A percentile compares a stretch with the other conserved stretches of the same genome.
Evolutionary conservation across 2,329 filamentous ascomycete genomes (phyloP).

Genomic region (Colletotrichum gloeosporioides): DNA sequence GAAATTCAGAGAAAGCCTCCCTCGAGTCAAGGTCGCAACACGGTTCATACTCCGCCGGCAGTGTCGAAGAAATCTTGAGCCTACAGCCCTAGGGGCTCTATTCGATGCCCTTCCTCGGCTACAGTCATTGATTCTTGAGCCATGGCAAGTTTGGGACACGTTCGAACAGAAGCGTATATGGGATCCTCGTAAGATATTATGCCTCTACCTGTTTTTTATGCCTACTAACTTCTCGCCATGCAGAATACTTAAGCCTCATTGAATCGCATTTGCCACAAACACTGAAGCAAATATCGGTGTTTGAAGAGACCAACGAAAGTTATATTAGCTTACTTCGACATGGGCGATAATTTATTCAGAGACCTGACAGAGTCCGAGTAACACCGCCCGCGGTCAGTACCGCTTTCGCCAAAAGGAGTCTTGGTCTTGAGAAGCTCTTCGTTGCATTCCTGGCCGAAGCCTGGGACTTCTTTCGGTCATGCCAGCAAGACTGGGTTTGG

Average conservation of each 20-base stretch:
- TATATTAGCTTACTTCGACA: constrained; percentile 1
- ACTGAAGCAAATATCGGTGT: constrained; percentile 29
- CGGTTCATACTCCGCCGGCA: constrained; percentile 37
- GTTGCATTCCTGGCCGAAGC: constrained; percentile 34
- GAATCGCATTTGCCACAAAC: constrained; percentile 25
- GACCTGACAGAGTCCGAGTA: neutral
- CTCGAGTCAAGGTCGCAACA: constrained; percentile 32
- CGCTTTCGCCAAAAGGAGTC: constrained; percentile 30
- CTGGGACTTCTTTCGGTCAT: constrained; percentile 30
- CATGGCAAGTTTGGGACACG: constrained; percentile 34
- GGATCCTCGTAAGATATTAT: constrained; percentile 26
- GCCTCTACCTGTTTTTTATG: neutral
- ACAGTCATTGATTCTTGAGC: constrained; percentile 35
- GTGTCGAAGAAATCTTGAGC: constrained; percentile 31
- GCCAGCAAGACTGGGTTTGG: constrained; percentile 31
- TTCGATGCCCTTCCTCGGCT: constrained; percentile 29
- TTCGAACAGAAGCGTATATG: neutral
- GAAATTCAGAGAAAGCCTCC: constrained; percentile 19
- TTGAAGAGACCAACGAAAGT: constrained; percentile 30
- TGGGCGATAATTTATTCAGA: rapidly evolving
- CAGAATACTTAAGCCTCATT: constrained; percentile 9
- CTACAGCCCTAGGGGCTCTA: constrained; percentile 19
- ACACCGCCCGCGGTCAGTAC: constrained; percentile 4
- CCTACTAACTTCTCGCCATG: neutral
- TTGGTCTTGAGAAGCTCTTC: constrained; percentile 30